These are phyloP conservation scores for Parietaria judaica DNA, from an alignment of 306 rosid species.

Conservation along the genomic window DNA sequence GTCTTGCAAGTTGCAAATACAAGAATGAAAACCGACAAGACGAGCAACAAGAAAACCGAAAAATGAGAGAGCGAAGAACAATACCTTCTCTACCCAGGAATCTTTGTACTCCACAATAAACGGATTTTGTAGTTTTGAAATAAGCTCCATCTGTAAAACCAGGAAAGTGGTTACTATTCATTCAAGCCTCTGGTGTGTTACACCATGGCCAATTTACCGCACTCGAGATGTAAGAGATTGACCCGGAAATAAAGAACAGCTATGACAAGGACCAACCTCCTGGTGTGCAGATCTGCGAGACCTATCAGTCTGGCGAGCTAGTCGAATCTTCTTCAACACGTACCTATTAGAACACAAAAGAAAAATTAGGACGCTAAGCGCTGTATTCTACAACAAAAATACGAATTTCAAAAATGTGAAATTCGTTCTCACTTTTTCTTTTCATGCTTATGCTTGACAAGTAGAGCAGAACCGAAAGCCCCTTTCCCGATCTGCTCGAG, in stretches of 20 bases:
- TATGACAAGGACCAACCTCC: constrained; percentile 54
- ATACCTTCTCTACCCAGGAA: constrained; percentile 99
- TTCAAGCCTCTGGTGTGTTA: background rate
- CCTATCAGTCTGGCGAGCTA: constrained; percentile 93
- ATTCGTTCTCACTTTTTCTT: constrained; percentile 74
- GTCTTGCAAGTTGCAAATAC: background rate
- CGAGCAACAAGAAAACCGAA: background rate
- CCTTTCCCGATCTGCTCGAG: constrained; percentile 99
- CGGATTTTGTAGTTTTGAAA: constrained; percentile 77
- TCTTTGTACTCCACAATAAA: constrained; percentile 98
- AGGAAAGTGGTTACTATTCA: constrained; percentile 3
- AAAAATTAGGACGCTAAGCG: background rate
- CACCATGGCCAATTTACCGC: background rate
- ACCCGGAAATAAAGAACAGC: constrained; percentile 11
- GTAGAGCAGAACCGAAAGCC: constrained; percentile 97
- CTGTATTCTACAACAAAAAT: background rate
- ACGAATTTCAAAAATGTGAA: constrained; percentile 10
- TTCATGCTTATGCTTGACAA: constrained; percentile 94
- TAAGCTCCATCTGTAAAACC: constrained; percentile 83
- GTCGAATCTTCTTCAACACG: constrained; percentile 94
- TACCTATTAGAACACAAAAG: constrained; percentile 42
- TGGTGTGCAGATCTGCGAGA: constrained; percentile 92
- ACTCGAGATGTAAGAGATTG: background rate
- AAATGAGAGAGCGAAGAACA: background rate
- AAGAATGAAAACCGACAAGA: constrained; percentile 1